phyloP scores from a whole-genome alignment of 2,329 filamentous ascomycete genomes.

The Neopestalotiopsis sp. region DNA sequence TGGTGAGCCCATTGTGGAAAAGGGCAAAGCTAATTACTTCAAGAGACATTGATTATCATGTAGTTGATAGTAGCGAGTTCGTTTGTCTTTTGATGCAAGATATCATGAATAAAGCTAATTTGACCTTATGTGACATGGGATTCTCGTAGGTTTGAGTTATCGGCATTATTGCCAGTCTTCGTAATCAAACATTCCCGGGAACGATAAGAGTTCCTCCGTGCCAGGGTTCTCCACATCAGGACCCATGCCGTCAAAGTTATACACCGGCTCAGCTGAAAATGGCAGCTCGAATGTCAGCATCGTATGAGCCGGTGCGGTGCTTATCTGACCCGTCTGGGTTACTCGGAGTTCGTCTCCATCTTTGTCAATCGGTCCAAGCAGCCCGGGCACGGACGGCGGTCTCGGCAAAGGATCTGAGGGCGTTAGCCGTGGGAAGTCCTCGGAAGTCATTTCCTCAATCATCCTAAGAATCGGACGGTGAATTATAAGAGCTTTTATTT shows the following conservation, averaged over 20 bases:
- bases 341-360: background rate
- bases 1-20: slow-evolving; percentile 28
- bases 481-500: slow-evolving; percentile 22
- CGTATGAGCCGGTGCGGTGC: background rate
- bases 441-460: slow-evolving; percentile 26
- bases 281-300: slow-evolving; percentile 10
- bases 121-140: no score
- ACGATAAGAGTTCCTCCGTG: slow-evolving; percentile 5
- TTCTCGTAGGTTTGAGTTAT: background rate
- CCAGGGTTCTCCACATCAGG: background rate
- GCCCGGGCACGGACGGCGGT: slow-evolving; percentile 2
- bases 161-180: slow-evolving; percentile 2
- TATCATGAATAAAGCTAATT: no score
- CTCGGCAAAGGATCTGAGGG: background rate
- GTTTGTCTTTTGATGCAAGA: no score
- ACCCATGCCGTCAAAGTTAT: slow-evolving; percentile 10
- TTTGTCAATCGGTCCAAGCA: slow-evolving; percentile 10
- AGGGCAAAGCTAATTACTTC: background rate
- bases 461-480: slow-evolving; percentile 26
- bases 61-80: no score
- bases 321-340: background rate
- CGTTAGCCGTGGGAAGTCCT: slow-evolving; percentile 18
- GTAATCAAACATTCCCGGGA: slow-evolving; percentile 11
- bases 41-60: slow-evolving; percentile 16
- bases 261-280: background rate